A percentile compares a stretch with the other conserved stretches of the same genome.
phyloP scores from a whole-genome alignment of 2,329 filamentous ascomycete genomes.

The Aureobasidium melanogenum region DNA sequence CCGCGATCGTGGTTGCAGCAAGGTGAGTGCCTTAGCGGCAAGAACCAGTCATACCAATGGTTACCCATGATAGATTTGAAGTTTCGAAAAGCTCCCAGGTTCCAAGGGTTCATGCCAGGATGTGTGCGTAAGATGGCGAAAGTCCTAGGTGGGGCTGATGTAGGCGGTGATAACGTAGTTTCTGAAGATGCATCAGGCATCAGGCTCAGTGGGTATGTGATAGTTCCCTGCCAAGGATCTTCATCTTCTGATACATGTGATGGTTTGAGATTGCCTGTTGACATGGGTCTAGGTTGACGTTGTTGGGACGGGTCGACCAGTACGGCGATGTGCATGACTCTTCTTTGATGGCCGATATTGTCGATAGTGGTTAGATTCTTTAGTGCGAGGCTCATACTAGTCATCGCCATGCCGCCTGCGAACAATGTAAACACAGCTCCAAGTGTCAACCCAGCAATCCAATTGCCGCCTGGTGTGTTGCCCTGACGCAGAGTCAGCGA shows the following conservation, averaged over 20 bases:
- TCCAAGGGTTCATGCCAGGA: constrained; percentile 76
- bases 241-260: neutral
- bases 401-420: constrained; percentile 64
- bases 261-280: neutral
- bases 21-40: constrained; percentile 68
- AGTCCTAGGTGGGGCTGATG: constrained; percentile 38
- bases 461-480: constrained; percentile 44
- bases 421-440: constrained; percentile 73
- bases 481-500: constrained; percentile 3
- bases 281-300: constrained; percentile 10
- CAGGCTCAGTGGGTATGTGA: constrained; percentile 50
- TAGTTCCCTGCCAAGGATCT: constrained; percentile 32
- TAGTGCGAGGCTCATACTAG: constrained; percentile 59
- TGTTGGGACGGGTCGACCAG: constrained; percentile 41
- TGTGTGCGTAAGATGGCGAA: constrained; percentile 73
- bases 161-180: constrained; percentile 19
- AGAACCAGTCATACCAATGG: constrained; percentile 63
- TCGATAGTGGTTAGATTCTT: constrained; percentile 82
- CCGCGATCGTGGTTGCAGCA: constrained; percentile 51
- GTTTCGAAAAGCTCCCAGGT: constrained; percentile 62
- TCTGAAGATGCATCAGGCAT: constrained; percentile 17
- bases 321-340: constrained; percentile 66
- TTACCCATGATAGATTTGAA: constrained; percentile 73
- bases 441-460: constrained; percentile 58
- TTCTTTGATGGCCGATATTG: constrained; percentile 52